Evolutionary conservation across 345 rosid species (phyloP).

Genomic region (Pugionium dolabratum): DNA sequence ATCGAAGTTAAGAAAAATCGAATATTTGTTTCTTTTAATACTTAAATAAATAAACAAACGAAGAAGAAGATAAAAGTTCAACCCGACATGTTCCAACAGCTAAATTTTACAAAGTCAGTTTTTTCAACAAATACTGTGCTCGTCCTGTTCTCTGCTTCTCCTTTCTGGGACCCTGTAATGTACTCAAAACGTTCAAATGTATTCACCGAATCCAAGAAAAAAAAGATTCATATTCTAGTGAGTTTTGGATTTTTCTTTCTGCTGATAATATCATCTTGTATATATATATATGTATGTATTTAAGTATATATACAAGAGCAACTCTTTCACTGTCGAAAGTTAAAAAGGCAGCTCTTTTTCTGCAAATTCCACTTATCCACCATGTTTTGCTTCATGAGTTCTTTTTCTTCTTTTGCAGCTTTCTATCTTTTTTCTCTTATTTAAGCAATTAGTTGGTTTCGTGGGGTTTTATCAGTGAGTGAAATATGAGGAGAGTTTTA

Average conservation of each 20-base stretch:
- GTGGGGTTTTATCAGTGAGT: slow-evolving; percentile 1
- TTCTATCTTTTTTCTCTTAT: slow-evolving; percentile 33
- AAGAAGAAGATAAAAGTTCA: not conserved
- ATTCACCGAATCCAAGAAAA: slow-evolving; percentile 57
- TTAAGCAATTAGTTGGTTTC: slow-evolving; percentile 16
- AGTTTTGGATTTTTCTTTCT: slow-evolving; percentile 24
- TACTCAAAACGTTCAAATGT: slow-evolving; percentile 51
- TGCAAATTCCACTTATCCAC: slow-evolving; percentile 33
- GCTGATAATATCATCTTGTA: not conserved
- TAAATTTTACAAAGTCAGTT: slow-evolving; percentile 36
- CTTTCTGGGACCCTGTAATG: slow-evolving; percentile 23
- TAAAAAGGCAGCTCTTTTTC: slow-evolving; percentile 24
- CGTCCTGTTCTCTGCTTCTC: slow-evolving; percentile 15
- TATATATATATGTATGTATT: too few relatives aligned
- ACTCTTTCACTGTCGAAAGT: slow-evolving; percentile 31
- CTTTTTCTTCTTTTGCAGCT: slow-evolving; percentile 30
- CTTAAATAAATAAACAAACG: not conserved
- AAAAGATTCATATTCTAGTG: slow-evolving; percentile 42
- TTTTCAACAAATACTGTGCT: slow-evolving; percentile 9
- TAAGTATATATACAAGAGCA: slow-evolving; percentile 21
- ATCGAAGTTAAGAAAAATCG: not conserved
- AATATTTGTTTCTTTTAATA: not conserved
- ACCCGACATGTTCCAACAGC: slow-evolving; percentile 39
- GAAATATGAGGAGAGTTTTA: slow-evolving; percentile 44
- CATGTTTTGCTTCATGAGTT: slow-evolving; percentile 43